Conservation (phyloP, 2,329 filamentous ascomycete species). For the Alternaria longipes region DNA sequence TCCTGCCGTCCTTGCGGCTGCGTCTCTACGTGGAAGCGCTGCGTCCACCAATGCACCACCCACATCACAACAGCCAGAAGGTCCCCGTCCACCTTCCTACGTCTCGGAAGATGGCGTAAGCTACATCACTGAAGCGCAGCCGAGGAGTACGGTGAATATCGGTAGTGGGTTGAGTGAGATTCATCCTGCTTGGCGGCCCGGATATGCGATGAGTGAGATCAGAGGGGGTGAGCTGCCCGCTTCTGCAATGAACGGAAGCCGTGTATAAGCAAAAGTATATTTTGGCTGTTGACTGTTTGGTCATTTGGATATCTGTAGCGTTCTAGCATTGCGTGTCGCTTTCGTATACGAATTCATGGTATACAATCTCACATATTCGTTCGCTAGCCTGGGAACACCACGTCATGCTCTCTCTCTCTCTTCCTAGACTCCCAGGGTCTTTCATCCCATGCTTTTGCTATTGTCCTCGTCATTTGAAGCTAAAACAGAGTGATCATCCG, state of each 20-base stretch:
- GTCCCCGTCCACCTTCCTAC: constrained; percentile 75
- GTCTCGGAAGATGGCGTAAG: constrained; percentile 76
- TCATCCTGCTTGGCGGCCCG: constrained; percentile 50
- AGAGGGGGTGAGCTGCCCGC: constrained; percentile 23
- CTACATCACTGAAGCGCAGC: constrained; percentile 74
- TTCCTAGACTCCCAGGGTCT: background rate
- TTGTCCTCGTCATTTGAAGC: background rate
- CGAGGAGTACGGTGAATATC: constrained; percentile 29
- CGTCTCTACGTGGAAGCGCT: background rate
- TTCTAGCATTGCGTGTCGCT: constrained; percentile 6
- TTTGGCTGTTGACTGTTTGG: background rate
- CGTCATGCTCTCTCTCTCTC: background rate
- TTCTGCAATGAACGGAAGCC: background rate
- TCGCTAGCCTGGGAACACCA: background rate
- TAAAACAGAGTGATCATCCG: background rate
- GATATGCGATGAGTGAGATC: constrained; percentile 44
- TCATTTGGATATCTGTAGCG: background rate
- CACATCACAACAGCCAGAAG: constrained; percentile 11
- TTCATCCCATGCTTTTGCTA: background rate
- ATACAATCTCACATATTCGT: background rate
- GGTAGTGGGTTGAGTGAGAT: constrained; percentile 39
- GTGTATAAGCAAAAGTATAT: background rate
- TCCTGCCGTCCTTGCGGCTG: background rate
- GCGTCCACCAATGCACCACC: background rate
- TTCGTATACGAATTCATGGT: background rate